These are phyloP conservation scores for Starmerella tilneyi DNA, from an alignment of 805 yeast genomes.

Conservation along the genomic window DNA sequence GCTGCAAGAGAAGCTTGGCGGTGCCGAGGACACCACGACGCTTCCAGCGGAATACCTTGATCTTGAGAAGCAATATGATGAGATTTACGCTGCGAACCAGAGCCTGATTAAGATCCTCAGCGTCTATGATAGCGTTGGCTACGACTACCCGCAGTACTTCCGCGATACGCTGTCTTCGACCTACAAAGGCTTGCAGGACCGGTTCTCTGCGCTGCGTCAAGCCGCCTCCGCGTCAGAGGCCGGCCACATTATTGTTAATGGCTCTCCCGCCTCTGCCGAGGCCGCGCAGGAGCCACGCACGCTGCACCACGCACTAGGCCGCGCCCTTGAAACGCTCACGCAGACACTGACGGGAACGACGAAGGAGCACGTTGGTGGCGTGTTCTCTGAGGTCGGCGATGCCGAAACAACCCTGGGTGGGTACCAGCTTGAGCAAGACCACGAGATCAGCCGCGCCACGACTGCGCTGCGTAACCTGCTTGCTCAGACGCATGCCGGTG, in stretches of 20 bases:
- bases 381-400: conserved; percentile 55
- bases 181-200: conserved; percentile 52
- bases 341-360: conserved; percentile 35
- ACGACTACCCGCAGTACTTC: conserved; percentile 71
- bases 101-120: conserved; percentile 45
- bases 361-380: conserved; percentile 47
- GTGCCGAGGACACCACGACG: conserved; percentile 72
- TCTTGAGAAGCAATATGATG: conserved; percentile 63
- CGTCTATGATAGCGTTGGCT: conserved; percentile 62
- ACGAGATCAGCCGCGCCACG: conserved; percentile 61
- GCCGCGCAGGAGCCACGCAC: conserved; percentile 64
- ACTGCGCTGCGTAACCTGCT: conserved; percentile 53
- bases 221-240: conserved; percentile 76
- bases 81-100: conserved; percentile 57
- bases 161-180: conserved; percentile 67
- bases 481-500: conserved; percentile 49
- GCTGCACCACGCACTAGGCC: conserved; percentile 66
- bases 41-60: conserved; percentile 72
- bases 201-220: conserved; percentile 56
- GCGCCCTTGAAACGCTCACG: conserved; percentile 41
- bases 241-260: conserved; percentile 48
- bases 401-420: conserved; percentile 69
- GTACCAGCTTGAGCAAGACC: conserved; percentile 74
- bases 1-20: conserved; percentile 70
- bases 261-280: conserved; percentile 30